Conservation (phyloP, 108 stramenopile species). For the Pseudonitzschia multistriata region DNA sequence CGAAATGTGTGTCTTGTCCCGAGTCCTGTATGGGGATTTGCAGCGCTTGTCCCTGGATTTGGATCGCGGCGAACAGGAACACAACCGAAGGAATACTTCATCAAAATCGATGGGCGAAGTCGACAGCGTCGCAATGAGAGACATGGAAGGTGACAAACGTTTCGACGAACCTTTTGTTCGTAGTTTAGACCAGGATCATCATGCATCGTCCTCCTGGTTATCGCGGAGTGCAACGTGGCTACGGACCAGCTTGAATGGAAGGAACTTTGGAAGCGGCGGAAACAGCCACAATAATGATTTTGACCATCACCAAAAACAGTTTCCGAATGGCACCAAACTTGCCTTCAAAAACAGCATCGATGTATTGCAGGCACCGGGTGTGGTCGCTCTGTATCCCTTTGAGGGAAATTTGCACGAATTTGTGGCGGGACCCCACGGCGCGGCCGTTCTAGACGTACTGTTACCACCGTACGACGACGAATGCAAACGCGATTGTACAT, state of each 20-base stretch:
- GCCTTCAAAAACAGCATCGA: slow-evolving; percentile 50
- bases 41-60: slow-evolving; percentile 75
- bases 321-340: slow-evolving; percentile 43
- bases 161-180: not conserved
- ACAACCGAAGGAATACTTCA: not conserved
- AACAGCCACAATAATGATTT: not conserved
- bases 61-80: slow-evolving; percentile 27
- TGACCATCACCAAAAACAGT: not conserved
- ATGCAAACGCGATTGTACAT: slow-evolving; percentile 88
- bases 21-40: slow-evolving; percentile 87
- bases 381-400: slow-evolving; percentile 69
- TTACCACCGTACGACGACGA: slow-evolving; percentile 90
- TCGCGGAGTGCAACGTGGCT: slow-evolving; percentile 11
- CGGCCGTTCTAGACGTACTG: slow-evolving; percentile 91
- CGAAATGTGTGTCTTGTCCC: slow-evolving; percentile 87
- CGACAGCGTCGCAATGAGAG: not conserved
- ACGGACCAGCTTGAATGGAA: not conserved
- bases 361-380: slow-evolving; percentile 63
- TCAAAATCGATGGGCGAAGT: not conserved
- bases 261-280: not conserved
- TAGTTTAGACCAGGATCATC: not conserved
- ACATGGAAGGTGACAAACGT: not conserved
- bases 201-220: not conserved
- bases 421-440: slow-evolving; percentile 81
- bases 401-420: slow-evolving; percentile 94